Evolutionary conservation across 352 stramenopile genomes (phyloP).

Genomic region (Globisporangium camurandrum): DNA sequence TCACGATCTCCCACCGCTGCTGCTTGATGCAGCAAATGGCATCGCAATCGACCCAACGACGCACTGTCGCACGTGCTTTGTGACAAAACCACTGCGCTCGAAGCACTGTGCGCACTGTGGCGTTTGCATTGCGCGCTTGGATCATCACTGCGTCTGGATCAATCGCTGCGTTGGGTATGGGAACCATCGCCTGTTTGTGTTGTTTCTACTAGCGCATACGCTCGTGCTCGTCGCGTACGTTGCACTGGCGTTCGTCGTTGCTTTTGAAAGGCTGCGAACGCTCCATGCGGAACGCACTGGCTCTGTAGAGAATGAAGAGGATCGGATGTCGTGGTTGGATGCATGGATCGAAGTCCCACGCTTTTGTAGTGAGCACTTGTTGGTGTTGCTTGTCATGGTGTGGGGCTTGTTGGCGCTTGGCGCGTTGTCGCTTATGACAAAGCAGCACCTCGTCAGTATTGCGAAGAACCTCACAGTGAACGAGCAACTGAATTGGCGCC

Average conservation of each 20-base stretch:
- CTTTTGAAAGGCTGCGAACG: constrained; percentile 29
- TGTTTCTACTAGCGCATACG: constrained; percentile 67
- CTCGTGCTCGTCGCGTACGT: constrained; percentile 39
- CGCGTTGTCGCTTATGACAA: constrained; percentile 51
- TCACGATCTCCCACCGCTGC: constrained; percentile 41
- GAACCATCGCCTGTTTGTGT: constrained; percentile 77
- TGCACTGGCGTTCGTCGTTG: constrained; percentile 30
- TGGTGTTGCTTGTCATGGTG: constrained; percentile 51
- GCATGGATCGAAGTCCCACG: constrained; percentile 54
- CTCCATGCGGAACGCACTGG: constrained; percentile 13
- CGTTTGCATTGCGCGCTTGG: constrained; percentile 74
- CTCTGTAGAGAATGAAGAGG: neutral
- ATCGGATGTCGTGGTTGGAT: constrained; percentile 29
- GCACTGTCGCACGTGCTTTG: constrained; percentile 65
- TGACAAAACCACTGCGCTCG: constrained; percentile 62
- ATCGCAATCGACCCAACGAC: constrained; percentile 31
- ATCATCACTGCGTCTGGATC: constrained; percentile 86
- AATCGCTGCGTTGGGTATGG: constrained; percentile 74
- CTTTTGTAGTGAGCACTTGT: constrained; percentile 40
- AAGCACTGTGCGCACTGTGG: constrained; percentile 78
- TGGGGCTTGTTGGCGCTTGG: constrained; percentile 42
- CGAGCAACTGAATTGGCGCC: constrained; percentile 77
- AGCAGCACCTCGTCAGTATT: constrained; percentile 60
- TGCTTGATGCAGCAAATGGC: constrained; percentile 33
- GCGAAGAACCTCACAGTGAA: constrained; percentile 73